Evolutionary conservation across 176 grass and related monocot genomes (phyloP).

Genomic region (Aegilops longissima): DNA sequence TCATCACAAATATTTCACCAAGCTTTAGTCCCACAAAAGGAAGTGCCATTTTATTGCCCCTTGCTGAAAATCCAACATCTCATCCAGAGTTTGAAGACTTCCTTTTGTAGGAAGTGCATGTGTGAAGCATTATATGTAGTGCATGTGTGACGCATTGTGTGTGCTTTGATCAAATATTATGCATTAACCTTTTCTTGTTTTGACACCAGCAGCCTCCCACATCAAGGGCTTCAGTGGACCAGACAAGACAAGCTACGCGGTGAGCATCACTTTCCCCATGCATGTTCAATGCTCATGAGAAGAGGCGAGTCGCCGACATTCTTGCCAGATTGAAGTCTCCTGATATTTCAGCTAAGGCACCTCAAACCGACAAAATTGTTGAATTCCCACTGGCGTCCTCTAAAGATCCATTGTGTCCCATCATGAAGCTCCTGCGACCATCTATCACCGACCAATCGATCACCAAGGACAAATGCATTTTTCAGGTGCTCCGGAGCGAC

Average conservation of each 20-base stretch:
- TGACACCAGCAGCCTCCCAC: slow-evolving; percentile 6
- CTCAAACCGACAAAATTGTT: slow-evolving; percentile 72
- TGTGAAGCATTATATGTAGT: neutral
- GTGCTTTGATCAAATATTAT: neutral
- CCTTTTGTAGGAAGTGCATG: neutral
- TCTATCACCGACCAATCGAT: slow-evolving; percentile 54
- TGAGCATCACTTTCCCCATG: slow-evolving; percentile 52
- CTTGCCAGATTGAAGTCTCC: slow-evolving; percentile 58
- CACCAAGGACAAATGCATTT: slow-evolving; percentile 91
- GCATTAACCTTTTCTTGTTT: neutral
- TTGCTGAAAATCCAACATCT: too few species aligned
- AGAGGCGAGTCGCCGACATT: slow-evolving; percentile 15
- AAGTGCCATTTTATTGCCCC: too few species aligned
- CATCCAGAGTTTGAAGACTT: too few species aligned
- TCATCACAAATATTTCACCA: too few species aligned
- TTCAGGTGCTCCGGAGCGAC: slow-evolving; percentile 56
- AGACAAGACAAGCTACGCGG: slow-evolving; percentile 20
- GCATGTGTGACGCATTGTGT: neutral
- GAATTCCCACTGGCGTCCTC: slow-evolving; percentile 73
- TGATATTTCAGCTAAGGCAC: slow-evolving; percentile 80
- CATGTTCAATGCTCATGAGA: slow-evolving; percentile 38
- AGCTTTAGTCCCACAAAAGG: too few species aligned
- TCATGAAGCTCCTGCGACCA: neutral
- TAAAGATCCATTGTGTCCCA: slow-evolving; percentile 39
- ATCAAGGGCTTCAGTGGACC: slow-evolving; percentile 23